Conservation (phyloP, 331 rosid genomes). For the Pyracantha coccinea region DNA sequence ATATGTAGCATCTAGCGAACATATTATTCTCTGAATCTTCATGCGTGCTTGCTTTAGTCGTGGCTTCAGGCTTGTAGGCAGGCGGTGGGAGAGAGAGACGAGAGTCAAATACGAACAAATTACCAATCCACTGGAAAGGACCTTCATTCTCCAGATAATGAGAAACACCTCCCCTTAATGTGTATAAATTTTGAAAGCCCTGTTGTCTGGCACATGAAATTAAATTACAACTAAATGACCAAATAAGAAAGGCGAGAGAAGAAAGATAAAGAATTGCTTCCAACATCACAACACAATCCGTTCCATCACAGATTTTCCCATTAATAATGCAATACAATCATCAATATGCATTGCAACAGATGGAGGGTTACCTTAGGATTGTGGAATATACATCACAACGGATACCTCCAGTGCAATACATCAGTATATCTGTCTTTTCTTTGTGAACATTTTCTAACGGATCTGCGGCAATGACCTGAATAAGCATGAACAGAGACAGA, state of each 20-base stretch:
- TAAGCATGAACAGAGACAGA: constrained; percentile 7
- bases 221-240: not conserved
- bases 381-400: constrained; percentile 89
- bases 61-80: constrained; percentile 34
- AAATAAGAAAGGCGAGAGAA: not conserved
- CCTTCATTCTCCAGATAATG: constrained; percentile 82
- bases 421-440: constrained; percentile 61
- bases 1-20: constrained; percentile 71
- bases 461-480: constrained; percentile 66
- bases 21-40: constrained; percentile 26
- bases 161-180: constrained; percentile 87
- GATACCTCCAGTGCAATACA: constrained; percentile 98
- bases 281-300: not conserved
- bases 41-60: constrained; percentile 23
- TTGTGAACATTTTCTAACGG: constrained; percentile 69
- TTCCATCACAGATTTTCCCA: not conserved
- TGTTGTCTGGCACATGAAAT: constrained; percentile 46
- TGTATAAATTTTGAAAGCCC: constrained; percentile 72
- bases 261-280: not conserved
- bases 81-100: constrained; percentile 86
- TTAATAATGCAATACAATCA: not conserved
- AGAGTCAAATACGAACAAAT: constrained; percentile 88
- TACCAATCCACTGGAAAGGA: constrained; percentile 73
- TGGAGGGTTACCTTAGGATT: constrained; percentile 53
- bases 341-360: too few species aligned